Conservation (phyloP, 805 yeast genomes). For the Diddensiella santjacobensis region DNA sequence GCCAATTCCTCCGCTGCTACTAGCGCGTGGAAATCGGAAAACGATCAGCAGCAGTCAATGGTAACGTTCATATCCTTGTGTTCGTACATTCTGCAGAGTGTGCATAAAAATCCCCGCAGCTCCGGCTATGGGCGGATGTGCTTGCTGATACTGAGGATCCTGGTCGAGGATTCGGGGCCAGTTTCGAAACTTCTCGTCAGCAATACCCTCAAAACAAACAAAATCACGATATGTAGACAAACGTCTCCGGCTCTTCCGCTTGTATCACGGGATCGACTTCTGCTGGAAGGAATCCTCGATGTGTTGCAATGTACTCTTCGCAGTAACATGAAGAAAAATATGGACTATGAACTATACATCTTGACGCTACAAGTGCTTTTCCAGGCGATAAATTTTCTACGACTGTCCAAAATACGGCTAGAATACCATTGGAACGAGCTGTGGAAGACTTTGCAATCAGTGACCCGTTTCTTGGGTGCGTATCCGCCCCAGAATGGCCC, state of each 20-base stretch:
- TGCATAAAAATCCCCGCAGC: slow-evolving; percentile 25
- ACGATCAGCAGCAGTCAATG: slow-evolving; percentile 21
- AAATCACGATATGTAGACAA: slow-evolving; percentile 20
- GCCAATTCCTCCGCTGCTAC: slow-evolving; percentile 5
- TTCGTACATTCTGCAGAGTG: slow-evolving; percentile 31
- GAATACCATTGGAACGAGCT: slow-evolving; percentile 38
- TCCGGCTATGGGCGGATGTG: slow-evolving; percentile 31
- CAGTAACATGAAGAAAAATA: slow-evolving; percentile 28
- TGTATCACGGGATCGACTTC: slow-evolving; percentile 23
- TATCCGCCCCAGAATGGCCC: slow-evolving; percentile 16
- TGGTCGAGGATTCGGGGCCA: slow-evolving; percentile 30
- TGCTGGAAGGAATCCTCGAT: slow-evolving; percentile 36
- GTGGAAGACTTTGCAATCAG: slow-evolving; percentile 33
- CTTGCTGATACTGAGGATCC: slow-evolving; percentile 29
- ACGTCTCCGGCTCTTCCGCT: slow-evolving; percentile 29
- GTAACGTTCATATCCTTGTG: slow-evolving; percentile 31
- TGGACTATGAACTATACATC: slow-evolving; percentile 30
- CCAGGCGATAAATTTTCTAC: slow-evolving; percentile 24
- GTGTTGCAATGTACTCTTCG: slow-evolving; percentile 32
- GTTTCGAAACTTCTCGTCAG: slow-evolving; percentile 9
- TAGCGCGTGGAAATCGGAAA: too few relatives aligned
- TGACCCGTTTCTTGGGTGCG: slow-evolving; percentile 27
- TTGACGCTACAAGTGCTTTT: slow-evolving; percentile 25
- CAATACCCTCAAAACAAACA: slow-evolving; percentile 12
- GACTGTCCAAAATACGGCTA: slow-evolving; percentile 15